Conservation (phyloP, 345 rosid genomes). For the Hevea brasiliensis region DNA sequence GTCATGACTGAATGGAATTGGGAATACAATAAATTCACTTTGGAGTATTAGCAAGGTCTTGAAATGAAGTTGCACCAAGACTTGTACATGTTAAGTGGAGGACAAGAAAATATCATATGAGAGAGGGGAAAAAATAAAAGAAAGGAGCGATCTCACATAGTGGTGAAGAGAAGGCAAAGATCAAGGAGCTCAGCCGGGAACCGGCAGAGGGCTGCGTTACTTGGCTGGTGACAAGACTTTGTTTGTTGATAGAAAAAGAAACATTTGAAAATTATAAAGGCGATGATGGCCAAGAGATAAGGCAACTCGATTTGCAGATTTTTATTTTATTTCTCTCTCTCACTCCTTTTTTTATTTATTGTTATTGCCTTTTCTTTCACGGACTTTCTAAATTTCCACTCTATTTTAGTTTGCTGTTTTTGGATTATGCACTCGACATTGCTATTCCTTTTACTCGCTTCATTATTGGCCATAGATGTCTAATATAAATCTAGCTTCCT, state of each 20-base stretch:
- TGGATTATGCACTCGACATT: constrained; percentile 15
- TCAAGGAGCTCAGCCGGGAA: constrained; percentile 24
- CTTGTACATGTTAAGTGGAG: constrained; percentile 24
- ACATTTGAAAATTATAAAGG: constrained; percentile 41
- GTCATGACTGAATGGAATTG: constrained; percentile 16
- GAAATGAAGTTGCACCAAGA: constrained; percentile 62
- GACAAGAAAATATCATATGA: constrained; percentile 14
- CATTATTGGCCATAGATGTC: background rate
- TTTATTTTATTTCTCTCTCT: constrained; percentile 5
- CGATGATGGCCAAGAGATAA: constrained; percentile 39
- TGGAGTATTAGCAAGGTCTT: constrained; percentile 25
- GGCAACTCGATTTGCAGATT: constrained; percentile 32
- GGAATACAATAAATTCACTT: constrained; percentile 6
- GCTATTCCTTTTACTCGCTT: background rate
- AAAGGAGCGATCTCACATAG: constrained; percentile 13
- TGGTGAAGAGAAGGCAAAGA: constrained; percentile 10
- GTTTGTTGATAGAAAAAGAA: constrained; percentile 40
- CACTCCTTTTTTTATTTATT: constrained; percentile 9
- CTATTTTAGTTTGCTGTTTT: constrained; percentile 5
- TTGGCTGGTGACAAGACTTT: constrained; percentile 67
- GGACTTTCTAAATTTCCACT: constrained; percentile 26
- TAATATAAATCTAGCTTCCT: too few relatives aligned
- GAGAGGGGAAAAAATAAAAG: constrained; percentile 6
- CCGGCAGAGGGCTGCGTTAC: constrained; percentile 51
- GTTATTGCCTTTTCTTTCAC: constrained; percentile 16